These are phyloP conservation scores for Letharia lupina DNA, from an alignment of 495 filamentous ascomycete genomes.

Conservation along the genomic window DNA sequence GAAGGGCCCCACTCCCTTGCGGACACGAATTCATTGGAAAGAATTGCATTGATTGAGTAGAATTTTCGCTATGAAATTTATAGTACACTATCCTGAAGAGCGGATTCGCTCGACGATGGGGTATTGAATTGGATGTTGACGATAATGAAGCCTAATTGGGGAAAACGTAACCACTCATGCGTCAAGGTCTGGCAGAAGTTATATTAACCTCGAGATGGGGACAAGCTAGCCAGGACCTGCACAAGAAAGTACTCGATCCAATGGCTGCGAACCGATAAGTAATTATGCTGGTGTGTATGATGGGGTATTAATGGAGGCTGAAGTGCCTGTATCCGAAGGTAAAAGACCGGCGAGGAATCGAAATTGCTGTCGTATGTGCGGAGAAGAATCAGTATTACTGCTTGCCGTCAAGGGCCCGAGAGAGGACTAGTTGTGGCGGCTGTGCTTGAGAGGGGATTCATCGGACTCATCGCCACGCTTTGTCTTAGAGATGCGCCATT, in stretches of 20 bases:
- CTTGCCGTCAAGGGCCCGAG: background rate
- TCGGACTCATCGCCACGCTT: background rate
- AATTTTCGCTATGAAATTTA: background rate
- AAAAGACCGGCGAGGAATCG: background rate
- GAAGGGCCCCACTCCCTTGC: background rate
- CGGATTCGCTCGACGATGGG: background rate
- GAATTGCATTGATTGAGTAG: background rate
- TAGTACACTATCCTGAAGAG: constrained; percentile 4
- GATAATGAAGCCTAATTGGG: background rate
- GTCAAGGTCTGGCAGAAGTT: background rate
- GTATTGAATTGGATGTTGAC: background rate
- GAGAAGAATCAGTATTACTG: background rate
- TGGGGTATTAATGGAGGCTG: background rate
- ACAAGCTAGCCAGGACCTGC: background rate
- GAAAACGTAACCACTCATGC: background rate
- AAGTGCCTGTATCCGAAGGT: background rate
- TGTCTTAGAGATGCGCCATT: background rate
- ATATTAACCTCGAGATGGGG: background rate
- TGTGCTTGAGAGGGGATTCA: background rate
- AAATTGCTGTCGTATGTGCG: background rate
- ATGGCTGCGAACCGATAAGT: background rate
- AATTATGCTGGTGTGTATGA: background rate
- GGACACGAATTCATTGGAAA: background rate
- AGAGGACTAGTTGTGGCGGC: background rate
- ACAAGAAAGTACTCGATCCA: background rate